phyloP scores from a whole-genome alignment of 352 stramenopile species.

The Globisporangium acanthophoron region DNA sequence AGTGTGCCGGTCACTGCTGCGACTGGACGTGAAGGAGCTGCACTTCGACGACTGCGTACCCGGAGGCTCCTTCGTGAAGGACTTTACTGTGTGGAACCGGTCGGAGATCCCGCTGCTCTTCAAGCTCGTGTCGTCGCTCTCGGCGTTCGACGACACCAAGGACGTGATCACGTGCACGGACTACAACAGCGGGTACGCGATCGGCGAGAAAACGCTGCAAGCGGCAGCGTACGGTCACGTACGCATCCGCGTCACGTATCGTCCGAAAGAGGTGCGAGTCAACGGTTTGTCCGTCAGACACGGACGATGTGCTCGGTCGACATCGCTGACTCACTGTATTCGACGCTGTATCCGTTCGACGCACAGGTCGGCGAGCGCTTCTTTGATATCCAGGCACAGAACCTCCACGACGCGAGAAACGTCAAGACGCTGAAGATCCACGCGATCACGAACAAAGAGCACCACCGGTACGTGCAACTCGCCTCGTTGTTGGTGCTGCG shows the following conservation, averaged over 20 bases:
- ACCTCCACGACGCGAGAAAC: conserved; percentile 80
- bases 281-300: background rate
- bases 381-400: conserved; percentile 85
- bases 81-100: conserved; percentile 88
- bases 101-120: conserved; percentile 87
- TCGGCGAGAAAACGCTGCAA: conserved; percentile 77
- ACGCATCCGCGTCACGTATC: conserved; percentile 82
- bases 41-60: conserved; percentile 88
- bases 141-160: conserved; percentile 58
- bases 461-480: conserved; percentile 52
- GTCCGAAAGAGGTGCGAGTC: conserved; percentile 53
- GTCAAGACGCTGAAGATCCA: conserved; percentile 86
- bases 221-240: conserved; percentile 82
- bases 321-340: conserved; percentile 1
- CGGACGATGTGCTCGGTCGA: background rate
- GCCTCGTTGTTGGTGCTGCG: background rate
- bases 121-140: conserved; percentile 72
- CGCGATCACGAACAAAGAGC: conserved; percentile 84
- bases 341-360: background rate
- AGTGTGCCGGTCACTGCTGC: conserved; percentile 78
- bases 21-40: conserved; percentile 83
- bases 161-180: conserved; percentile 77
- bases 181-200: conserved; percentile 82
- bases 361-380: conserved; percentile 74
- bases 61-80: conserved; percentile 83